phyloP scores from a whole-genome alignment of 345 rosid genomes.

The Noccaea bulbosa region DNA sequence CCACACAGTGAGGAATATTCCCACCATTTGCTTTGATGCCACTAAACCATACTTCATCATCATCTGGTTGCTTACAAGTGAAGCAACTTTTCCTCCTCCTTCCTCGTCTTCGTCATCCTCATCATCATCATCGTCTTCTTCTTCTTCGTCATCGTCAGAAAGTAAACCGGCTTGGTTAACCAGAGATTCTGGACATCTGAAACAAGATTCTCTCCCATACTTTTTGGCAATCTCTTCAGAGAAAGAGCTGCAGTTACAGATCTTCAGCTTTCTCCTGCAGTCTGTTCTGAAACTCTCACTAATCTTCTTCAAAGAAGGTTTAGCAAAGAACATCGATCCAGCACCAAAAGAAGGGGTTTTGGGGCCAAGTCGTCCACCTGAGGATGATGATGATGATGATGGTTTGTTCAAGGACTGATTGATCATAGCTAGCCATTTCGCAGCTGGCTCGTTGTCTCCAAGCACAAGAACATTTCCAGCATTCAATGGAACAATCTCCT shows the following conservation, averaged over 20 bases:
- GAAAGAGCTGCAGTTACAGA: conserved; percentile 65
- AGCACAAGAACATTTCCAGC: conserved; percentile 94
- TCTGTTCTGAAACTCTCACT: conserved; percentile 85
- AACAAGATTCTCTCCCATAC: conserved; percentile 69
- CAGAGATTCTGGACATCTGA: conserved; percentile 62
- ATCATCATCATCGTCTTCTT: conserved; percentile 57
- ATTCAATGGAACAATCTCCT: conserved; percentile 96
- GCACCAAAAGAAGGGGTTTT: conserved; percentile 47
- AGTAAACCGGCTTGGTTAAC: conserved; percentile 56
- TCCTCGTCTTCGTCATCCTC: conserved; percentile 44
- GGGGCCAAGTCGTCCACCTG: conserved; percentile 31
- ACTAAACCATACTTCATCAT: conserved; percentile 71
- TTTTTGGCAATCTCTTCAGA: conserved; percentile 58
- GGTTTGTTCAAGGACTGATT: conserved; percentile 78
- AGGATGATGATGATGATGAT: conserved; percentile 17
- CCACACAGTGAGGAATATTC: conserved; percentile 92
- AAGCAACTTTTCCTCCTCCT: conserved; percentile 41
- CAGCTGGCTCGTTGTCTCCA: conserved; percentile 95
- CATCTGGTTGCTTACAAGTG: conserved; percentile 43
- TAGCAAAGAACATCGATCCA: conserved; percentile 66
- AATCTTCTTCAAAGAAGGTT: conserved; percentile 75
- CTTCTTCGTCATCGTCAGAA: conserved; percentile 76
- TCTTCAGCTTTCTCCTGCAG: conserved; percentile 69
- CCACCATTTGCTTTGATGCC: conserved; percentile 95
- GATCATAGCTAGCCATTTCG: conserved; percentile 78